phyloP scores from a whole-genome alignment of 2,329 filamentous ascomycete genomes.

The Claviceps pazoutovae region DNA sequence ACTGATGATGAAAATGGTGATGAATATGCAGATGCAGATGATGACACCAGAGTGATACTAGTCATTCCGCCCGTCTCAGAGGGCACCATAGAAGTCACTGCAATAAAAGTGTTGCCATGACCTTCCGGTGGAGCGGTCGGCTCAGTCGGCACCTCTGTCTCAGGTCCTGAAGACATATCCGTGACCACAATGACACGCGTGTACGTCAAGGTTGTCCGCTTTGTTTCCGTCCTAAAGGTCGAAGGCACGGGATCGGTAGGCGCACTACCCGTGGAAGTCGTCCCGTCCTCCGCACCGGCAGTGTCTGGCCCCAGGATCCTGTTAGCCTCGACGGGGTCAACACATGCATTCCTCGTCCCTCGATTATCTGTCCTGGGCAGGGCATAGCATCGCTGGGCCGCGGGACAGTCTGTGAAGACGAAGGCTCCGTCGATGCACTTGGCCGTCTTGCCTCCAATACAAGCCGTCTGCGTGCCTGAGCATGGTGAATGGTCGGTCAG shows the following conservation, averaged over 20 bases:
- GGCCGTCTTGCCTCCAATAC: slow-evolving; percentile 35
- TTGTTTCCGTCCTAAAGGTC: slow-evolving; percentile 1
- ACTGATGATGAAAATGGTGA: background rate
- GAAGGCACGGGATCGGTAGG: background rate
- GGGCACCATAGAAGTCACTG: background rate
- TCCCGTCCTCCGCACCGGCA: background rate
- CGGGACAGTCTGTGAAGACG: slow-evolving; percentile 23
- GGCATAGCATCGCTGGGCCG: slow-evolving; percentile 32
- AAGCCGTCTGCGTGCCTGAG: slow-evolving; percentile 32
- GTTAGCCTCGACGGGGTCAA: slow-evolving; percentile 24
- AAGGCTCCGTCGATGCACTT: slow-evolving; percentile 31
- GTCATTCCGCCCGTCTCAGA: background rate
- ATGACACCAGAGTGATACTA: background rate
- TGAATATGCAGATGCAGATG: background rate
- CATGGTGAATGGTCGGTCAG: slow-evolving; percentile 35
- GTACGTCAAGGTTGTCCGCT: background rate
- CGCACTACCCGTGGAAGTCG: slow-evolving; percentile 1
- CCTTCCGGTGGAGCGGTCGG: background rate
- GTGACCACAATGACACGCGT: slow-evolving; percentile 1
- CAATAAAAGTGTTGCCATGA: background rate
- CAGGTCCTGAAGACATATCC: background rate
- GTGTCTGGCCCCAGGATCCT: slow-evolving; percentile 25
- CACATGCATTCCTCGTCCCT: slow-evolving; percentile 37
- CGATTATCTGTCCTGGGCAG: slow-evolving; percentile 35
- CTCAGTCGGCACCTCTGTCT: background rate